phyloP scores from a whole-genome alignment of 176 grass and related monocot species.

The Triticum dicoccoides region DNA sequence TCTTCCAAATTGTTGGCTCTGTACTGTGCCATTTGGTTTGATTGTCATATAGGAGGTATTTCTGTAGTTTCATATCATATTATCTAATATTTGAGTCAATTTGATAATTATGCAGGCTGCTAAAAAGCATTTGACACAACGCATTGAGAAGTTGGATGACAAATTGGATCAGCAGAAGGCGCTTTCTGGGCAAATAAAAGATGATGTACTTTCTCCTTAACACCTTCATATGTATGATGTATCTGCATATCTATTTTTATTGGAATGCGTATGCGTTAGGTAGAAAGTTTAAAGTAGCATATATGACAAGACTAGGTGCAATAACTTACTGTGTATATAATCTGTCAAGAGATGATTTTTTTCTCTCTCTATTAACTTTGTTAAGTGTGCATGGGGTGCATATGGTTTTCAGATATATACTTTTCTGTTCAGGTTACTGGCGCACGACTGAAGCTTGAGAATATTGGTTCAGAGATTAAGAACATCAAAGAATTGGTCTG shows the following conservation, averaged over 20 bases:
- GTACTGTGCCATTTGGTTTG: conserved; percentile 1
- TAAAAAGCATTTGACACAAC: conserved; percentile 94
- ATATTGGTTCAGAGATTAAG: conserved; percentile 78
- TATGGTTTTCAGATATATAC: conserved; percentile 29
- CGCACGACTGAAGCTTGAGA: conserved; percentile 74
- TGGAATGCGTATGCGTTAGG: neutral
- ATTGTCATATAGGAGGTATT: conserved; percentile 1
- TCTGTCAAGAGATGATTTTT: conserved; percentile 1
- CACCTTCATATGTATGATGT: conserved; percentile 18
- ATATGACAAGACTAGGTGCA: neutral
- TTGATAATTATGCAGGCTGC: conserved; percentile 59
- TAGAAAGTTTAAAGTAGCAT: conserved; percentile 4
- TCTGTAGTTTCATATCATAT: neutral
- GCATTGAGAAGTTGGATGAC: conserved; percentile 91
- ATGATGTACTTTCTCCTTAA: conserved; percentile 54
- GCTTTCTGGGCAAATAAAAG: conserved; percentile 83
- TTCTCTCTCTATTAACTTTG: neutral
- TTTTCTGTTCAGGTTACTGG: conserved; percentile 67
- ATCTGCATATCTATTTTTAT: conserved; percentile 14
- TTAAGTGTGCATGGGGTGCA: neutral
- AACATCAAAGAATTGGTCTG: conserved; percentile 83
- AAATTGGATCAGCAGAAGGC: conserved; percentile 99
- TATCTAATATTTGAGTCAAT: conserved; percentile 1
- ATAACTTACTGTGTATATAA: neutral
- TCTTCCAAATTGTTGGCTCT: neutral